Base-by-base conservation (phyloP, 2,329 filamentous ascomycete genomes). In the Colletotrichum eremochloae region DNA sequence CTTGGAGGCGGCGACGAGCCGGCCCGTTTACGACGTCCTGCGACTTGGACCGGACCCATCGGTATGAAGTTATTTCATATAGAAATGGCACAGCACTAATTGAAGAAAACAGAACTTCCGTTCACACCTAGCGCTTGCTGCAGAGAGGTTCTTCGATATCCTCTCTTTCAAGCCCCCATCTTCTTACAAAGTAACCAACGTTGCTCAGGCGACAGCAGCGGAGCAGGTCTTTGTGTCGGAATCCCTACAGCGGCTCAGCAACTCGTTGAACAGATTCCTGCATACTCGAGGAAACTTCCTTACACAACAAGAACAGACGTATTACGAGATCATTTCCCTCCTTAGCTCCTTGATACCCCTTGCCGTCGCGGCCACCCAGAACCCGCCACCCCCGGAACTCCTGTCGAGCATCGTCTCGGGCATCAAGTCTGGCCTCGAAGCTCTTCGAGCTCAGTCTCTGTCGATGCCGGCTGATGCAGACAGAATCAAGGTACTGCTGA, bases 101-200 rank as follows among this genome's bases (percentile, higher is more conserved):
- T 52, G 48, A 50, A 31, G 36, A 76, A 67, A 68, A 78, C 71
- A 90, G 87, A 85, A 85, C 72, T 79, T 79, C 2, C 85, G 89
- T 2, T 82, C 82, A 2, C 88, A 89, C 57, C 77, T 90, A 0
- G 78, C 81, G 11, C 76, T 90, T 15, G 78, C 88, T 0, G 76
- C 85, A 0, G 88, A 90, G 74, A 82, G 83, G 5, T 89, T 88
- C 75, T 81, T 89, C 18, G 86, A 88, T 60, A 74, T 87, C 2
- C 77, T 90, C 6, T 76, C 77, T 33, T 86, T 85, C 76, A 86
- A 84, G 63, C 82, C 86, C 1, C 84, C 86, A 0, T 82, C 86
- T 2, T 82, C 85, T 8, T 87, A 87, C 79, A 90, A 89, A 75
- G 82, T 85, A 1, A 72, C 78, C 29, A 85, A 84, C 38, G 75